phyloP scores from a whole-genome alignment of 768 basidiomycete genomes.

The Termitomyces sp. region DNA sequence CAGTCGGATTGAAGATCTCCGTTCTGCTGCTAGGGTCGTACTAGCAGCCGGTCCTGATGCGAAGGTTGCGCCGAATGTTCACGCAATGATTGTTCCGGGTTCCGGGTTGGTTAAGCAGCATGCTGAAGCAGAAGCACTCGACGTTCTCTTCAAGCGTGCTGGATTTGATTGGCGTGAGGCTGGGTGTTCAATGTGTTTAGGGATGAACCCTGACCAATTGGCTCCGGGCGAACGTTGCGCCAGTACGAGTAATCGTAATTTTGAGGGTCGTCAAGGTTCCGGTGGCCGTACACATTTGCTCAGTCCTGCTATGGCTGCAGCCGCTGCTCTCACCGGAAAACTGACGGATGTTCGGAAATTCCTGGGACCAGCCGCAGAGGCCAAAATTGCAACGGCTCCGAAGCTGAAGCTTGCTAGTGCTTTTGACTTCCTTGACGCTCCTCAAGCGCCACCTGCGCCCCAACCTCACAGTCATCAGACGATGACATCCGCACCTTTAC shows the following conservation, averaged over 20 bases:
- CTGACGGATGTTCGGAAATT: constrained; percentile 82
- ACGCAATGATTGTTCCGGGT: constrained; percentile 91
- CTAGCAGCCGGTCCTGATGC: constrained; percentile 68
- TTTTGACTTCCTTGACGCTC: constrained; percentile 74
- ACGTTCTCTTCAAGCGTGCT: constrained; percentile 80
- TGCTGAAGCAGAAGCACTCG: constrained; percentile 85
- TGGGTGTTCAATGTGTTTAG: constrained; percentile 94
- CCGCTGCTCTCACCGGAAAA: constrained; percentile 81
- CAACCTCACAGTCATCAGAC: constrained; percentile 27
- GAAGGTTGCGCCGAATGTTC: constrained; percentile 66
- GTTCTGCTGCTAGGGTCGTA: constrained; percentile 77
- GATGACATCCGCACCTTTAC: constrained; percentile 28
- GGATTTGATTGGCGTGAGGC: constrained; percentile 96
- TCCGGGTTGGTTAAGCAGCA: constrained; percentile 89
- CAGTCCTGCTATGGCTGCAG: constrained; percentile 90
- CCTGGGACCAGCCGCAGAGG: constrained; percentile 42
- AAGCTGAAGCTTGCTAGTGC: constrained; percentile 68
- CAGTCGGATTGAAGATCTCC: constrained; percentile 88
- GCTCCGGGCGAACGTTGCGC: constrained; percentile 81
- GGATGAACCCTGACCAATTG: constrained; percentile 93
- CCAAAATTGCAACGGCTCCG: constrained; percentile 37
- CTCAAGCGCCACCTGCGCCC: constrained; percentile 48
- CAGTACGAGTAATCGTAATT: constrained; percentile 91
- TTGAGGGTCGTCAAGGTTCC: constrained; percentile 85
- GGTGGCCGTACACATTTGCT: constrained; percentile 88